Conservation (phyloP, 805 yeast genomes). For the Teunomyces atbi region DNA sequence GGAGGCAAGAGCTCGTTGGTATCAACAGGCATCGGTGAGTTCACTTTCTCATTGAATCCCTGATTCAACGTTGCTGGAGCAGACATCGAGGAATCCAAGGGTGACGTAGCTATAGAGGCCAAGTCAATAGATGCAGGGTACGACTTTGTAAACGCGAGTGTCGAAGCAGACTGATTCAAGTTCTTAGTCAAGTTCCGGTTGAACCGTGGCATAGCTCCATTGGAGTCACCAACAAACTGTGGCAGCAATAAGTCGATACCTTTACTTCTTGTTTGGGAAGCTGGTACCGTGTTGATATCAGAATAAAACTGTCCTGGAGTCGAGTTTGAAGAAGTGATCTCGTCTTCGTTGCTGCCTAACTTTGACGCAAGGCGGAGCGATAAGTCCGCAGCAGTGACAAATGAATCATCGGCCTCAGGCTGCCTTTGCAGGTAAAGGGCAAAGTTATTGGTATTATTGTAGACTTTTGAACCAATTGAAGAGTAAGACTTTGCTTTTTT, state of each 20-base stretch:
- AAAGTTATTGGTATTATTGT: constrained; percentile 3
- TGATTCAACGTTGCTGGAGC: constrained; percentile 11
- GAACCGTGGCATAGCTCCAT: not conserved
- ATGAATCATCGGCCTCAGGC: constrained; percentile 12
- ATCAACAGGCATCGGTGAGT: not conserved
- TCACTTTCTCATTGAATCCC: not conserved
- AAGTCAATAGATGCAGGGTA: constrained; percentile 53
- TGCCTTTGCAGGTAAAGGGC: constrained; percentile 3
- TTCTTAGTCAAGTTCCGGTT: not conserved
- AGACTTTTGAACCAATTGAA: constrained; percentile 7
- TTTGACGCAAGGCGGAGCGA: constrained; percentile 24
- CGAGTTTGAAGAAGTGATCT: constrained; percentile 8
- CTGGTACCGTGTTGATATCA: constrained; percentile 9
- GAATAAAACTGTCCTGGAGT: constrained; percentile 16
- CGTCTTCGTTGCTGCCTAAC: constrained; percentile 8
- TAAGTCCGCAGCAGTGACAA: constrained; percentile 26
- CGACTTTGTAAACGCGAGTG: constrained; percentile 30
- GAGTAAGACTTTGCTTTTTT: constrained; percentile 35
- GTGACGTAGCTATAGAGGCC: constrained; percentile 48
- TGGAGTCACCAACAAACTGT: constrained; percentile 16
- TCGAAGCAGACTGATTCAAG: constrained; percentile 6
- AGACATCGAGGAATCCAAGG: constrained; percentile 13
- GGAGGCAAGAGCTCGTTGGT: constrained; percentile 25
- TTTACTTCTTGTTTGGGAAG: not conserved
- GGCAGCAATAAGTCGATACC: constrained; percentile 28